These are phyloP conservation scores for Sphagnum contortum DNA, from an alignment of 225 moss, liverwort and hornwort genomes.

Conservation along the genomic window DNA sequence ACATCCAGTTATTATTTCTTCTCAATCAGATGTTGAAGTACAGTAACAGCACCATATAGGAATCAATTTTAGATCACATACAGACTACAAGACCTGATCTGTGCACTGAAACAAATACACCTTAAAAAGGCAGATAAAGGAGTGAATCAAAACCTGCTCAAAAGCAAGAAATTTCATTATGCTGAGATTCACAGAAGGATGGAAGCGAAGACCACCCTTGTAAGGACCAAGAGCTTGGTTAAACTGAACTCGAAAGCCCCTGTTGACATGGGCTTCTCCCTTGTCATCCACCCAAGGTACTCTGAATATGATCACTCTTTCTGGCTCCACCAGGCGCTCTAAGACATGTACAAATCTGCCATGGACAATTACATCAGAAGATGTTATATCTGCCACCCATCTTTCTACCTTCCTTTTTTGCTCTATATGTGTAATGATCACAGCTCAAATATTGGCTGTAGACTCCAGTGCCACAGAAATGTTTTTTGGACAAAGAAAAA, in stretches of 20 bases:
- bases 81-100: too few relatives aligned
- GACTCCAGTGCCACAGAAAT: too few relatives aligned
- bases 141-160: slow-evolving; percentile 63
- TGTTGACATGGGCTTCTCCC: slow-evolving; percentile 96
- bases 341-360: slow-evolving; percentile 89
- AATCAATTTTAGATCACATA: too few relatives aligned
- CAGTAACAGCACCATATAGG: neutral
- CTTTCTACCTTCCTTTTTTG: too few relatives aligned
- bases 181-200: slow-evolving; percentile 89
- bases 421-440: too few relatives aligned
- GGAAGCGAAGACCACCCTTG: slow-evolving; percentile 96
- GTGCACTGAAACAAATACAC: too few relatives aligned
- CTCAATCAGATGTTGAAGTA: neutral
- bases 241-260: slow-evolving; percentile 96
- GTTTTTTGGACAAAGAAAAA: too few relatives aligned
- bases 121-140: neutral
- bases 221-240: slow-evolving; percentile 98
- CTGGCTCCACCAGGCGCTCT: slow-evolving; percentile 95
- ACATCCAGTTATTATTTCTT: too few relatives aligned
- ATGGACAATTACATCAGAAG: slow-evolving; percentile 17
- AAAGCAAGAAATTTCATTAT: slow-evolving; percentile 97
- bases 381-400: too few relatives aligned
- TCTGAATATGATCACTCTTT: slow-evolving; percentile 94
- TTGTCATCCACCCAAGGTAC: slow-evolving; percentile 99
- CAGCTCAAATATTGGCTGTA: too few relatives aligned